These are phyloP conservation scores for Micractinium conductrix DNA, from an alignment of 139 green algal genomes.

Conservation along the genomic window DNA sequence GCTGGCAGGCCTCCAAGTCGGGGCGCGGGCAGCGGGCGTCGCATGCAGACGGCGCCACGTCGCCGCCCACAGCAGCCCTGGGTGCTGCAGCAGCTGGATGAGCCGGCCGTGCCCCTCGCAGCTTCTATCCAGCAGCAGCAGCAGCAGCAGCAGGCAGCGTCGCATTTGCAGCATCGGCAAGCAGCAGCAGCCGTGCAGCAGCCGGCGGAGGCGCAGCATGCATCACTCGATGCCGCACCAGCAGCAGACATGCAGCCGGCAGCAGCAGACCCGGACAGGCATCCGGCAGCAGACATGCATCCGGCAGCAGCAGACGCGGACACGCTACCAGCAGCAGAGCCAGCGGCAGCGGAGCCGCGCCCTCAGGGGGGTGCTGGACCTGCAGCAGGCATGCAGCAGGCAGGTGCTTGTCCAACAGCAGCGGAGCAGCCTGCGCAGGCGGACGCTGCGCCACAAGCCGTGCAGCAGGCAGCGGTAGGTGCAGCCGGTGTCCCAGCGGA, in stretches of 20 bases:
- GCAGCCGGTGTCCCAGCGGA: neutral
- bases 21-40: no score
- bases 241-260: no score
- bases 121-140: no score
- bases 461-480: no score
- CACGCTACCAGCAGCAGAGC: neutral
- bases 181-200: neutral
- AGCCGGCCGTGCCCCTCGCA: neutral
- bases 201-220: neutral
- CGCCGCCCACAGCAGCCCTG: neutral
- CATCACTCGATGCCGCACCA: no score
- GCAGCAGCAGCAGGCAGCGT: neutral
- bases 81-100: neutral
- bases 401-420: no score
- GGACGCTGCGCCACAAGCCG: no score
- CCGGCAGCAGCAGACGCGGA: conserved; percentile 8
- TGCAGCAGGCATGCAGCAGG: no score
- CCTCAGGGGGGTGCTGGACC: no score
- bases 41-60: no score
- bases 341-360: neutral
- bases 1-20: no score
- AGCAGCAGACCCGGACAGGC: conserved; percentile 13
- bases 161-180: neutral
- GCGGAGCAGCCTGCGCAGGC: no score
- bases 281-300: neutral